Conservation (phyloP, 352 stramenopile genomes). For the Peronospora belbahrii region DNA sequence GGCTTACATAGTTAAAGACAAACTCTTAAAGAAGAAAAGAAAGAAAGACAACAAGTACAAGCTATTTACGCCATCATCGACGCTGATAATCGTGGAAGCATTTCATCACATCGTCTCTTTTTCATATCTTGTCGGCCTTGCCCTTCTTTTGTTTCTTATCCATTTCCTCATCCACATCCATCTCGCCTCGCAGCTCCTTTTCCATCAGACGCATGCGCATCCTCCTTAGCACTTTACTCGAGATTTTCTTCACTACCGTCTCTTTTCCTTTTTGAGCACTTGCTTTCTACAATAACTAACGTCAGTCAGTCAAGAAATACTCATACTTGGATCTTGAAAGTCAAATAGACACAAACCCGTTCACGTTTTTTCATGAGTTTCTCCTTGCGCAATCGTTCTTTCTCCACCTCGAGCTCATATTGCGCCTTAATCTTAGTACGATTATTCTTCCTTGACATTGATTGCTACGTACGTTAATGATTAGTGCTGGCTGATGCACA, state of each 20-base stretch:
- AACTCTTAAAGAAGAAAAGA: too few relatives aligned
- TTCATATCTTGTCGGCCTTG: constrained; percentile 45
- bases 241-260: constrained; percentile 68
- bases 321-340: background rate
- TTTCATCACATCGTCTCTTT: constrained; percentile 52
- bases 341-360: constrained; percentile 25
- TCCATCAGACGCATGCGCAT: constrained; percentile 56
- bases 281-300: constrained; percentile 33
- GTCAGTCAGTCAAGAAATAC: background rate
- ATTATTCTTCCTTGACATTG: constrained; percentile 83
- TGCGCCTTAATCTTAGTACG: constrained; percentile 72
- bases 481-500: too few relatives aligned
- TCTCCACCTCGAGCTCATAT: constrained; percentile 72
- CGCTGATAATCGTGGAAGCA: background rate
- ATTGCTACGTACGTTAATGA: too few relatives aligned
- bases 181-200: constrained; percentile 40
- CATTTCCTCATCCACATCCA: constrained; percentile 30
- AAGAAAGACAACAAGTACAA: too few relatives aligned
- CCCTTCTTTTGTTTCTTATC: constrained; percentile 16
- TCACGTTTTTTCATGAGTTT: constrained; percentile 68
- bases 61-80: too few relatives aligned
- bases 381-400: constrained; percentile 63
- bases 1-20: too few relatives aligned
- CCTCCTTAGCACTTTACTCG: constrained; percentile 57
- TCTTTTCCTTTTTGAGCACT: constrained; percentile 35